Base-by-base conservation (phyloP, 2,329 filamentous ascomycete species). In the Aspergillus melleus region DNA sequence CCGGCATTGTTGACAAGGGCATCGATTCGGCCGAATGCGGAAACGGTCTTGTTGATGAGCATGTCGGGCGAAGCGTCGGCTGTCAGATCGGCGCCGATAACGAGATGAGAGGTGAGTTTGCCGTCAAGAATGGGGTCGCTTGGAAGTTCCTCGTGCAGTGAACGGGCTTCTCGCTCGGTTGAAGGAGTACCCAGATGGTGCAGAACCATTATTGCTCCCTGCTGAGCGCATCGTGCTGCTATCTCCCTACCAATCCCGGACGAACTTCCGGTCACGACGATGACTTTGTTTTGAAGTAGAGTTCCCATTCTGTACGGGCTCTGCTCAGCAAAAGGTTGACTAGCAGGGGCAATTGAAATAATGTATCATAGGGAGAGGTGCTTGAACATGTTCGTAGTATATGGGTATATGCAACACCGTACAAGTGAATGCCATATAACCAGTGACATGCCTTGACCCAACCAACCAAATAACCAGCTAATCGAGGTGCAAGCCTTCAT, bases 1-100 rank as follows among this genome's bases (percentile, higher is more conserved):
- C 20, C 54, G 10, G 54, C 54, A 14, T 56, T 50, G 44, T 49
- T 56, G 44, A 56, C 54, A 19, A 55, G 44, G 16, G 49, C 54
- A 36, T 56, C 46, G 12, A 49, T 50, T 36, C 46, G 24, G n/a
- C 54, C 54, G 11, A 49, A 49, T 10, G 14, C 26, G 3, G 54
- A 56, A 19, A 56, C 44, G 3, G 54, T 29, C 39, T 20, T 4
- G 3, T 56, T n/a, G 14, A 56, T 56, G 12, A 56, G 22, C 20
- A 11, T 24, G 3, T 24, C 47, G 2, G 22, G 14, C 20, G 47
- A 6, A 8, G 6, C n/a, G 20, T 32, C 30, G 8, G 30, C 30
- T 10, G 30, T 32, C 30, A 32, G 30, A 12, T 32, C 30, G 11
- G 8, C 9, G 30, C 30, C 30, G 30, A 32, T 4, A 32, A 32